A percentile compares a stretch with the other conserved stretches of the same genome.
phyloP scores from a whole-genome alignment of 345 rosid genomes.

The Angophora floribunda region DNA sequence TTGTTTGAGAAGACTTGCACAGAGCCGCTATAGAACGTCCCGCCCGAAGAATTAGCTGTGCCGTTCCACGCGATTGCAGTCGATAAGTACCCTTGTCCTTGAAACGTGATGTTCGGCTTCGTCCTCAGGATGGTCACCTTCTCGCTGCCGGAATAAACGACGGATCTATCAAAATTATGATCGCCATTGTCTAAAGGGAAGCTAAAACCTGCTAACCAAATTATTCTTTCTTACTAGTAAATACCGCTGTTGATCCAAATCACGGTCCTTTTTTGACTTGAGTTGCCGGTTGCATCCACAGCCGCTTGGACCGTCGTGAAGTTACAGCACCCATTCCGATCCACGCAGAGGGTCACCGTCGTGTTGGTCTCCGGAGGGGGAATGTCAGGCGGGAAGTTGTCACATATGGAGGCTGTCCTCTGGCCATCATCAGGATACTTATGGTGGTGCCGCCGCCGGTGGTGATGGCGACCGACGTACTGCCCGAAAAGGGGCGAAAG shows the following conservation, averaged over 20 bases:
- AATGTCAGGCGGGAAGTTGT: conserved; percentile 50
- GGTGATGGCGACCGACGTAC: neutral
- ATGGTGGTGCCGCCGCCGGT: neutral
- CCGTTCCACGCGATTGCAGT: conserved; percentile 90
- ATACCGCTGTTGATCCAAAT: conserved; percentile 83
- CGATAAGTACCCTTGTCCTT: conserved; percentile 76
- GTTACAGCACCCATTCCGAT: conserved; percentile 73
- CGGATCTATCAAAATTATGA: neutral
- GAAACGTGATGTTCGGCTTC: conserved; percentile 76
- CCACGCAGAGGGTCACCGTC: conserved; percentile 60
- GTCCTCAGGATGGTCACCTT: conserved; percentile 52
- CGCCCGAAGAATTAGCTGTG: conserved; percentile 65
- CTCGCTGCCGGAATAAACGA: conserved; percentile 30
- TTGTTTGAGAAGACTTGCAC: conserved; percentile 75
- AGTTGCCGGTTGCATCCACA: conserved; percentile 46
- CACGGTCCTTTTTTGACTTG: conserved; percentile 48
- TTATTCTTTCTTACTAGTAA: conserved; percentile 34
- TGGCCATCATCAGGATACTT: conserved; percentile 7
- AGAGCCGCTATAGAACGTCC: conserved; percentile 71
- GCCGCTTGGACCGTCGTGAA: conserved; percentile 84
- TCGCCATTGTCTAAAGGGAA: neutral
- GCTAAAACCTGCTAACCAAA: neutral
- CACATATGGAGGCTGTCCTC: conserved; percentile 38
- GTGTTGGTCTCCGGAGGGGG: conserved; percentile 71
- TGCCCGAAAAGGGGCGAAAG: neutral